Conservation (phyloP, 345 rosid species). For the Raphanus raphanistrum region DNA sequence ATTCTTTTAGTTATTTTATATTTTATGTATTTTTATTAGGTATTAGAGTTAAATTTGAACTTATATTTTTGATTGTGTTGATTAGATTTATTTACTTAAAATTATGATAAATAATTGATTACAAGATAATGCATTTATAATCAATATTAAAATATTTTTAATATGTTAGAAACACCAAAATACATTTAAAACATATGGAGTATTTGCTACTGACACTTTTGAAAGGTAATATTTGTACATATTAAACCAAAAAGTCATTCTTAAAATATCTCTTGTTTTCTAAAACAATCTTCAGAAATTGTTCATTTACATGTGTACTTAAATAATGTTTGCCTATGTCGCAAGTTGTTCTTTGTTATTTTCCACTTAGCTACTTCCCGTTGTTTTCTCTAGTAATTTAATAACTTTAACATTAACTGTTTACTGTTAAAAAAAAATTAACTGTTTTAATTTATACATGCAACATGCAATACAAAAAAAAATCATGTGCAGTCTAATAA, state of each 20-base stretch:
- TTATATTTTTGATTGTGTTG: too few species aligned
- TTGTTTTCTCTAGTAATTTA: constrained; percentile 35
- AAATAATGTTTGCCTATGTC: constrained; percentile 26
- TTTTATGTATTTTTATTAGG: not conserved
- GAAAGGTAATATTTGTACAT: not conserved
- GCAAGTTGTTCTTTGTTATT: constrained; percentile 35
- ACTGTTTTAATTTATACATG: too few species aligned
- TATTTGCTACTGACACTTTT: not conserved
- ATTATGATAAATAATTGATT: too few species aligned
- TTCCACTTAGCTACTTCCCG: constrained; percentile 35
- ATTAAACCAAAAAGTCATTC: not conserved
- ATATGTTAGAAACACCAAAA: not conserved
- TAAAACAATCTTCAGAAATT: not conserved
- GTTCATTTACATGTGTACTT: not conserved
- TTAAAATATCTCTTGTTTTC: not conserved
- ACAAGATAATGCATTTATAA: not conserved
- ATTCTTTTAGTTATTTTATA: not conserved
- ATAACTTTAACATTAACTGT: not conserved
- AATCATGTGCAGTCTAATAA: too few species aligned
- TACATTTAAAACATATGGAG: too few species aligned
- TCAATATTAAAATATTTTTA: too few species aligned
- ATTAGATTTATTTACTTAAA: not conserved
- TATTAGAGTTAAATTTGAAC: not conserved
- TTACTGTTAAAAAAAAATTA: too few species aligned
- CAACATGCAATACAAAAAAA: too few species aligned